phyloP scores from a whole-genome alignment of 345 rosid genomes.

The Eucalyptus marginata region DNA sequence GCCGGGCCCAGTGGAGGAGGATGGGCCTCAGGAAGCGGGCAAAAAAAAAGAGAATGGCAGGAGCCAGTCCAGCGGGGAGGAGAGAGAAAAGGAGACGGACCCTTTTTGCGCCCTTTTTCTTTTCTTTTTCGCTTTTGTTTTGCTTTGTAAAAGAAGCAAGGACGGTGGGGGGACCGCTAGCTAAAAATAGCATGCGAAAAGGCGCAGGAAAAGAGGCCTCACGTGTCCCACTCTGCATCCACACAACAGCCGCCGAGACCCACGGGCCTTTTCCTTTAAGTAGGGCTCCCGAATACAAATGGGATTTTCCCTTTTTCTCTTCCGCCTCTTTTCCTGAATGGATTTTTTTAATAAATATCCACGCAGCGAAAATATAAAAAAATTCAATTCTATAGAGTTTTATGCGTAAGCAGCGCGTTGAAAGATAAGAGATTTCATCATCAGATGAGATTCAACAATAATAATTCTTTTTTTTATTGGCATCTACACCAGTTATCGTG shows the following conservation, averaged over 20 bases:
- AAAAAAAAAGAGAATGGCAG: background rate
- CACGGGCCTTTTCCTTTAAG: background rate
- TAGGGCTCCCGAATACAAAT: background rate
- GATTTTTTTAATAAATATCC: background rate
- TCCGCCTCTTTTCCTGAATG: background rate
- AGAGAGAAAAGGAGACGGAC: background rate
- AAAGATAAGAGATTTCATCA: background rate
- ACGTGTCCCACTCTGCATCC: conserved; percentile 29
- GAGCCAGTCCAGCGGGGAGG: background rate
- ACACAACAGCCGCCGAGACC: background rate
- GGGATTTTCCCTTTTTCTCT: background rate
- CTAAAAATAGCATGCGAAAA: background rate
- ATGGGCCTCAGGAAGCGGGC: background rate
- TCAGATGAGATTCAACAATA: background rate
- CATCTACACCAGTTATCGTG: background rate
- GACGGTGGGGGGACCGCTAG: background rate
- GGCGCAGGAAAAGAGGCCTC: background rate
- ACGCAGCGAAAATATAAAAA: background rate
- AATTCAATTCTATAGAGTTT: background rate
- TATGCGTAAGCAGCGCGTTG: background rate
- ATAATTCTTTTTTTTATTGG: background rate
- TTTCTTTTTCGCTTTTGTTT: background rate
- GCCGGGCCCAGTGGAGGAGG: background rate
- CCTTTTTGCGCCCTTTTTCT: background rate
- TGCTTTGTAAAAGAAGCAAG: background rate